A percentile compares a stretch with the other conserved stretches of the same genome.
Evolutionary conservation across 2,329 filamentous ascomycete species (phyloP).

Genomic region (Bretziella fagacearum): DNA sequence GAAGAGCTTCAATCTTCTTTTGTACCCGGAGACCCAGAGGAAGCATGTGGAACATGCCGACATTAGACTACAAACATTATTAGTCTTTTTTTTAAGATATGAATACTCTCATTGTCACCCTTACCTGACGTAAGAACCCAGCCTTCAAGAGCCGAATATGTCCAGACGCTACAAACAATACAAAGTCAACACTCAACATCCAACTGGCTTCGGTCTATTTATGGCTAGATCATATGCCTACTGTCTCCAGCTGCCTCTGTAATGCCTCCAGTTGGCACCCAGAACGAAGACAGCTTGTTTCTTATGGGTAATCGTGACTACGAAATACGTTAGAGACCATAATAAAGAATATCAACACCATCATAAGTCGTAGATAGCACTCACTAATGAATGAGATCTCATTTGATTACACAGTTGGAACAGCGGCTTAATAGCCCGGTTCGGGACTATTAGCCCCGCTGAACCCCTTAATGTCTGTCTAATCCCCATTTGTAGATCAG

Average conservation of each 20-base stretch:
- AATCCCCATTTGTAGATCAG: background rate
- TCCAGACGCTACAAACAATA: conserved; percentile 9
- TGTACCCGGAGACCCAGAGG: conserved; percentile 77
- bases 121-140: conserved; percentile 56
- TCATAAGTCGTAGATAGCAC: no score
- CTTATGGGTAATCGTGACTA: conserved; percentile 9
- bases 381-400: conserved; percentile 11
- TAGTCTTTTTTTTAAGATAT: background rate
- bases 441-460: background rate
- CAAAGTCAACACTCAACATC: background rate
- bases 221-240: conserved; percentile 19
- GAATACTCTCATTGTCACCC: conserved; percentile 12
- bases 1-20: conserved; percentile 66
- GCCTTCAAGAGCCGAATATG: conserved; percentile 32
- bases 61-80: conserved; percentile 45
- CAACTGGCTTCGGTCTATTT: background rate
- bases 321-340: background rate
- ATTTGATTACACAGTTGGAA: background rate
- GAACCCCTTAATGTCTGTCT: background rate
- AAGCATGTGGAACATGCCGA: conserved; percentile 82
- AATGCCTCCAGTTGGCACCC: conserved; percentile 60
- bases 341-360: no score
- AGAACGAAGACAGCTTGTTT: conserved; percentile 48
- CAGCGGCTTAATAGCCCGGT: background rate
- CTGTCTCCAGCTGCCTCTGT: conserved; percentile 38